Base-by-base conservation (phyloP, 2,329 filamentous ascomycete genomes). In the Uncinocarpus reesii region DNA sequence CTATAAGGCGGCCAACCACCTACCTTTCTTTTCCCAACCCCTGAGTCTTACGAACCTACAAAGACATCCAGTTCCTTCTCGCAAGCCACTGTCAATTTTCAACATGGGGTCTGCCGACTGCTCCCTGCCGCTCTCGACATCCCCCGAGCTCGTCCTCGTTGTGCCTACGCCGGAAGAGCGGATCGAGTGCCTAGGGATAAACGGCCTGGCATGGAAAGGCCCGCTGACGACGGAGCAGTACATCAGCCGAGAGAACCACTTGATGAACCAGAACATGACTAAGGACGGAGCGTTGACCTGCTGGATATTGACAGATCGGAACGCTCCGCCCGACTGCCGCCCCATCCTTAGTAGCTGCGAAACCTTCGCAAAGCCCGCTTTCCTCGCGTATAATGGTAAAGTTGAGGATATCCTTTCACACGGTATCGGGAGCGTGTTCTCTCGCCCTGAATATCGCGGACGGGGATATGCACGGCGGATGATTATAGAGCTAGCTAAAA, bases 371-470 rank as follows among this genome's bases (percentile, higher is more conserved):
- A 71, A 71, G 53, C 62, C 57, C 23, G 67, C 67, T 1, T 56
- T 69, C 11, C 62, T 69, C 2, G 67, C 66, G 1, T 66, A 77
- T 20, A 71, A 71, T 55, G 73, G 75, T 66, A 73, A 57, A 8
- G 58, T 83, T 21, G 77, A 83, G 57, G 71, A 75, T 36, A 69
- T 72, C 7, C 50, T 66, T 7, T 78, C 79, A 13, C 82, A 94
- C 65, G 87, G 84, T 4, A 76, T 93, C 49, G 85, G 81, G 11
- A 86, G 82, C 52, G 87, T 93, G n/a, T 92, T 82, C 62, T 87
- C 81, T 3, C 75, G 79, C 34, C 74, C 78, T 0, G 71, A 78
- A 57, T 79, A 79, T 62, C 70, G 86, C 49, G 81, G 83, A 3
- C 76, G 74, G 55, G 84, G 86, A 16, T 95, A 95, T 65, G 87